Percentiles rank a stretch among this genome's conserved stretches.
Conservation (phyloP, 1,139 yeast species). For the Candida tropicalis region DNA sequence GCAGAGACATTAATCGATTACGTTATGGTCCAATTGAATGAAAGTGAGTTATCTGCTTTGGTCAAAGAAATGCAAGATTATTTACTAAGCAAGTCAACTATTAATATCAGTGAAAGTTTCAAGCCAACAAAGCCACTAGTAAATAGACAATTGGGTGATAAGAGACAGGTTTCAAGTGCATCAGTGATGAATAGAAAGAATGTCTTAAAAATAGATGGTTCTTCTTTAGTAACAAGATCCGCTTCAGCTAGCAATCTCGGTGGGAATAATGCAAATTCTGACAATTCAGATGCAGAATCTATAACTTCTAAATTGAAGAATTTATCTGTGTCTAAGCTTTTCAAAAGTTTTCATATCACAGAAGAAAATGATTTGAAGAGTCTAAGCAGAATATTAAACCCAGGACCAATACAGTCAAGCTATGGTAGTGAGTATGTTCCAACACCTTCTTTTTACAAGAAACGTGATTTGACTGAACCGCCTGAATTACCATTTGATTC, state of each 20-base stretch:
- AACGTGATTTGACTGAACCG: slow-evolving; percentile 35
- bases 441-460: slow-evolving; percentile 52
- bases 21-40: slow-evolving; percentile 65
- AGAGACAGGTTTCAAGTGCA: slow-evolving; percentile 36
- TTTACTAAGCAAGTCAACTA: slow-evolving; percentile 53
- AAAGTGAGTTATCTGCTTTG: slow-evolving; percentile 65
- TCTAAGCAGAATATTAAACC: slow-evolving; percentile 38
- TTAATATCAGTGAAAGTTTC: slow-evolving; percentile 44
- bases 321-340: slow-evolving; percentile 44
- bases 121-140: slow-evolving; percentile 37
- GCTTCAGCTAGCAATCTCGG: slow-evolving; percentile 32
- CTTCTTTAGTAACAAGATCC: slow-evolving; percentile 30
- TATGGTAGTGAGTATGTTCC: slow-evolving; percentile 56
- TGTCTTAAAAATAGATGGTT: slow-evolving; percentile 34
- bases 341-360: slow-evolving; percentile 45
- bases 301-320: slow-evolving; percentile 41
- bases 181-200: slow-evolving; percentile 32
- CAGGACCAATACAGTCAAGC: slow-evolving; percentile 46
- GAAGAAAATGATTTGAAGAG: slow-evolving; percentile 45
- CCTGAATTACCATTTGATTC: slow-evolving; percentile 67
- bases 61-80: slow-evolving; percentile 69
- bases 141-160: slow-evolving; percentile 28
- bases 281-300: slow-evolving; percentile 35
- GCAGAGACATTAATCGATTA: slow-evolving; percentile 80
- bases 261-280: slow-evolving; percentile 19